Conservation (phyloP, 352 stramenopile genomes). For the Pythium scleroteichum region DNA sequence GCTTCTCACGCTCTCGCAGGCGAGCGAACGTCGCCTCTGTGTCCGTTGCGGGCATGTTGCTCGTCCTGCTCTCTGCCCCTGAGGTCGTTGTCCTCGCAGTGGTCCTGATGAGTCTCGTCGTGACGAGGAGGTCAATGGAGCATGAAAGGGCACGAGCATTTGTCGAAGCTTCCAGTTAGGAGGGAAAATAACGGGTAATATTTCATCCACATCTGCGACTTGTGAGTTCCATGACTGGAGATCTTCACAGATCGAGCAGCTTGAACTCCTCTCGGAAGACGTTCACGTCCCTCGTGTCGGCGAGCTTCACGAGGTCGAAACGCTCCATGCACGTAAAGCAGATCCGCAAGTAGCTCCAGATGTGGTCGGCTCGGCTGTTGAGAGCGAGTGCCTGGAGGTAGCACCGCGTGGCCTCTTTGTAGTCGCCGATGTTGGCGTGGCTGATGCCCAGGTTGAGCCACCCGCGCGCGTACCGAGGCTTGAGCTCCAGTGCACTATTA, state of each 20-base stretch:
- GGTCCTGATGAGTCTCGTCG: too few species aligned
- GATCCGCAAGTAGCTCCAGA: constrained; percentile 99
- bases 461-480: constrained; percentile 95
- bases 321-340: constrained; percentile 96
- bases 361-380: constrained; percentile 95
- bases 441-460: constrained; percentile 99
- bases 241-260: constrained; percentile 66
- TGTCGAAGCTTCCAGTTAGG: too few species aligned
- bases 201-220: not conserved
- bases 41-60: constrained; percentile 37
- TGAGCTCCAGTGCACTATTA: constrained; percentile 88
- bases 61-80: too few species aligned
- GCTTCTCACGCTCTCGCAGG: constrained; percentile 67
- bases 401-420: constrained; percentile 94
- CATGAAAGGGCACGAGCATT: too few species aligned
- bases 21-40: constrained; percentile 52
- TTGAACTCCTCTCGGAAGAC: constrained; percentile 87
- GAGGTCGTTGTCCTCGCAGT: too few species aligned
- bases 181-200: constrained; percentile 7
- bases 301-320: constrained; percentile 95
- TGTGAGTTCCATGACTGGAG: not conserved
- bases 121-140: too few species aligned
- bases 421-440: constrained; percentile 95
- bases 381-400: constrained; percentile 96
- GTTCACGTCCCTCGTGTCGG: constrained; percentile 80